These are phyloP conservation scores for Colletotrichum simmondsii DNA, from an alignment of 2,329 filamentous ascomycete genomes.

Conservation along the genomic window DNA sequence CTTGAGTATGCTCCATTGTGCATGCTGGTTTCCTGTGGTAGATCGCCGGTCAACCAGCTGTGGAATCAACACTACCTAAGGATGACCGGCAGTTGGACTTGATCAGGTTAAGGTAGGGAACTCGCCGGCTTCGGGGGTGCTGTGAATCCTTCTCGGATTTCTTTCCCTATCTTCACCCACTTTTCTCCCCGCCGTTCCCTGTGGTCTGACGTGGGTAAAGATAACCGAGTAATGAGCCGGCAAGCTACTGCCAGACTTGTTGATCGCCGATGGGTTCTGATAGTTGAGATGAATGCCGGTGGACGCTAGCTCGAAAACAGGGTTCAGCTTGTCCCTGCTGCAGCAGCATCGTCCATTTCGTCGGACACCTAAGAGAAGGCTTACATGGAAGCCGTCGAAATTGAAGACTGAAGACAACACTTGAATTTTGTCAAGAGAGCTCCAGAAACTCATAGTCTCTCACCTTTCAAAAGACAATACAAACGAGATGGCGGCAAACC, in stretches of 20 bases:
- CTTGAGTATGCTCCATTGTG: neutral
- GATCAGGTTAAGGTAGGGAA: neutral
- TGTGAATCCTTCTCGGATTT: neutral
- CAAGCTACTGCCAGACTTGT: neutral
- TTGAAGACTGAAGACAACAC: neutral
- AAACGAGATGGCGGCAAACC: neutral
- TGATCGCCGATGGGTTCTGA: neutral
- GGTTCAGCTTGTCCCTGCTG: neutral
- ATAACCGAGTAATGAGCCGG: neutral
- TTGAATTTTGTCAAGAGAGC: neutral
- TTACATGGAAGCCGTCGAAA: neutral
- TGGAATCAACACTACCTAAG: neutral
- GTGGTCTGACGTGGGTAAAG: neutral
- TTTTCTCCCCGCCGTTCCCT: neutral
- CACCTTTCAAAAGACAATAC: neutral
- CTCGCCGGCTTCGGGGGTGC: neutral
- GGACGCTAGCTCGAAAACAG: neutral
- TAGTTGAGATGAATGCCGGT: neutral
- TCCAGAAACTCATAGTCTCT: neutral
- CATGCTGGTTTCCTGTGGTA: neutral
- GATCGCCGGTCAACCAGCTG: too few species aligned
- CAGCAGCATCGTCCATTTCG: neutral
- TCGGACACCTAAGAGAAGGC: neutral
- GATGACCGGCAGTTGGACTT: neutral
- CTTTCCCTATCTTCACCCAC: slow-evolving; percentile 2